These are phyloP conservation scores for Scytalidium sp. DNA, from an alignment of 2,329 filamentous ascomycete genomes.

Conservation along the genomic window DNA sequence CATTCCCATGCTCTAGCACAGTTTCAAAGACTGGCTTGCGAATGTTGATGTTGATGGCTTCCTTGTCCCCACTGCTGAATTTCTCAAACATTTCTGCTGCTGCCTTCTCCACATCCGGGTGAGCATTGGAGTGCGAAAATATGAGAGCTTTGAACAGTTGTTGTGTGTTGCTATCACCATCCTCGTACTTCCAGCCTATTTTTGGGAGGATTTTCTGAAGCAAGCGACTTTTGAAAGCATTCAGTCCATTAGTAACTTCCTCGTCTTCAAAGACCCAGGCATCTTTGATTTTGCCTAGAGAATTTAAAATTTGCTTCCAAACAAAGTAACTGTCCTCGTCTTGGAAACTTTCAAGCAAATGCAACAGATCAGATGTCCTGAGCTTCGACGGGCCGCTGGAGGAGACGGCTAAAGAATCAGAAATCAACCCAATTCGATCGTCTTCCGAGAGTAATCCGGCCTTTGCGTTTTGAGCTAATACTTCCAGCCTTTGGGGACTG, in stretches of 20 bases:
- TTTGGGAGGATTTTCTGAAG: neutral
- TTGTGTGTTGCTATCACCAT: slow-evolving; percentile 4
- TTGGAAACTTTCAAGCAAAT: slow-evolving; percentile 10
- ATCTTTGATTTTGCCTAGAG: slow-evolving; percentile 2
- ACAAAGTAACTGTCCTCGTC: slow-evolving; percentile 11
- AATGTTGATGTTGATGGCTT: slow-evolving; percentile 9
- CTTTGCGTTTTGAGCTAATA: slow-evolving; percentile 53
- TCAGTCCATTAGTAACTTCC: slow-evolving; percentile 1
- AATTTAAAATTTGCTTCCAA: slow-evolving; percentile 8
- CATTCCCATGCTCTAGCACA: slow-evolving; percentile 7
- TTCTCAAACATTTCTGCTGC: slow-evolving; percentile 9
- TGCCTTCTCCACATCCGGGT: slow-evolving; percentile 1
- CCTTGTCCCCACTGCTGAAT: slow-evolving; percentile 8
- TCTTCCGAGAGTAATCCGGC: slow-evolving; percentile 60
- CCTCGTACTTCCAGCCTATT: slow-evolving; percentile 8
- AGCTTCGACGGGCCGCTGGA: neutral
- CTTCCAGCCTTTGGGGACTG: slow-evolving; percentile 57
- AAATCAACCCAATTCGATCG: slow-evolving; percentile 68
- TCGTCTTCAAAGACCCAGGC: slow-evolving; percentile 10
- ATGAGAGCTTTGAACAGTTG: slow-evolving; percentile 10
- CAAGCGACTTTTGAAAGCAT: slow-evolving; percentile 2
- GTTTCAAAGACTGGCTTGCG: slow-evolving; percentile 9
- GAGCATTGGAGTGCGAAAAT: slow-evolving; percentile 5
- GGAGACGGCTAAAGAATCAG: slow-evolving; percentile 63
- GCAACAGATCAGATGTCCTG: slow-evolving; percentile 8